Conservation (phyloP, 495 filamentous ascomycete species). For the Aspergillus nidulans region DNA sequence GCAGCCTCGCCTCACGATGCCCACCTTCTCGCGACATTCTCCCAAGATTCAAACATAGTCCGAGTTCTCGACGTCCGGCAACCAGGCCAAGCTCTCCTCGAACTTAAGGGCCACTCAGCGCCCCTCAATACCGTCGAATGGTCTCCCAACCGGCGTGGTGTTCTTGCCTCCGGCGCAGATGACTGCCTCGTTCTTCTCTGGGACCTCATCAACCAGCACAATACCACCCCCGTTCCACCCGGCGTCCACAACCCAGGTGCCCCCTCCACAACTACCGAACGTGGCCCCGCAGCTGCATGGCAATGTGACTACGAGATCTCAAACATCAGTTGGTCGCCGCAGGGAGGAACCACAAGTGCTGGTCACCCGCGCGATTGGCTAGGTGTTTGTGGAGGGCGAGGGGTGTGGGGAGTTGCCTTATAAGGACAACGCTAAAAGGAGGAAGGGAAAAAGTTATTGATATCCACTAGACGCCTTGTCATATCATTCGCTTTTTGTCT, state of each 20-base stretch:
- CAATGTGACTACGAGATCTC: constrained; percentile 94
- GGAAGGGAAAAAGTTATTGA: constrained; percentile 15
- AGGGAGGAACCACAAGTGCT: constrained; percentile 55
- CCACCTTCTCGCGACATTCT: constrained; percentile 94
- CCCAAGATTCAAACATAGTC: constrained; percentile 86
- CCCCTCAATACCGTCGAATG: constrained; percentile 91
- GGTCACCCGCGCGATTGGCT: constrained; percentile 87
- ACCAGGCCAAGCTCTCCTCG: constrained; percentile 89
- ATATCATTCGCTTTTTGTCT: constrained; percentile 3
- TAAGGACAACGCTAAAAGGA: constrained; percentile 32
- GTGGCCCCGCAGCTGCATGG: constrained; percentile 80
- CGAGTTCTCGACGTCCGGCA: constrained; percentile 95
- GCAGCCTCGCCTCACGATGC: constrained; percentile 89
- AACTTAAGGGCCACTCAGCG: constrained; percentile 86
- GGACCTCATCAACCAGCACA: constrained; percentile 77
- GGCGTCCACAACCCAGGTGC: constrained; percentile 29
- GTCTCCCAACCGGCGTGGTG: constrained; percentile 81
- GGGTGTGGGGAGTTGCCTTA: constrained; percentile 82
- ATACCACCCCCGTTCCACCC: constrained; percentile 45
- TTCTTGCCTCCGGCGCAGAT: constrained; percentile 87
- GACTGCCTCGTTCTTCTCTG: constrained; percentile 88
- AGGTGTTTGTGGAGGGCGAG: constrained; percentile 85
- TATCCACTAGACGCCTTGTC: constrained; percentile 11
- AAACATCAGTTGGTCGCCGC: constrained; percentile 92
- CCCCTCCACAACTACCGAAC: constrained; percentile 35